Conservation (phyloP, 2,329 filamentous ascomycete genomes). For the Fusarium cicatricum region DNA sequence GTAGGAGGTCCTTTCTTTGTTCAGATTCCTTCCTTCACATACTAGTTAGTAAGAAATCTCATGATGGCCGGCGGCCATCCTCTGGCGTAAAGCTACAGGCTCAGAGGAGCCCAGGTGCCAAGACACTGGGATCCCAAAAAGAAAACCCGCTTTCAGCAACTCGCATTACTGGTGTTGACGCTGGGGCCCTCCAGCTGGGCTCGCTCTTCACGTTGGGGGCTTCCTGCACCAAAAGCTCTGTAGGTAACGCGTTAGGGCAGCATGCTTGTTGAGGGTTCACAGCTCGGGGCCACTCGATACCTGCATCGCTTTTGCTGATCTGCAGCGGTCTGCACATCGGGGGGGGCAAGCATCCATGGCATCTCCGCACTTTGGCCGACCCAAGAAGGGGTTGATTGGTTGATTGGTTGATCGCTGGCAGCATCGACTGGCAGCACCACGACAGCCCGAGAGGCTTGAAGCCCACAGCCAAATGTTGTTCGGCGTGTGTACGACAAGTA, state of each 20-base stretch:
- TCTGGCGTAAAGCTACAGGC: slow-evolving; percentile 7
- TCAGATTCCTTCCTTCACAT: not conserved
- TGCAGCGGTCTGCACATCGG: slow-evolving; percentile 33
- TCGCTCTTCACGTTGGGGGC: slow-evolving; percentile 26
- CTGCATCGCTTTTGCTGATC: slow-evolving; percentile 33
- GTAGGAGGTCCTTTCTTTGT: not conserved
- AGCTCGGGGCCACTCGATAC: slow-evolving; percentile 30
- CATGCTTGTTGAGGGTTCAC: slow-evolving; percentile 35
- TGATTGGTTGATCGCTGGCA: slow-evolving; percentile 15
- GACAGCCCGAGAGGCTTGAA: slow-evolving; percentile 2
- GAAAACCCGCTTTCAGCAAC: slow-evolving; percentile 33
- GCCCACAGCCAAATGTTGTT: slow-evolving; percentile 18
- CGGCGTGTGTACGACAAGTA: slow-evolving; percentile 18
- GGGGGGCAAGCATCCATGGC: not conserved
- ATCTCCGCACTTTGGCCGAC: slow-evolving; percentile 26
- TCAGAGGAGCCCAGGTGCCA: slow-evolving; percentile 11
- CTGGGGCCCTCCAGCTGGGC: slow-evolving; percentile 23
- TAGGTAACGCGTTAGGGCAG: slow-evolving; percentile 33
- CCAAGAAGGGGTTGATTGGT: slow-evolving; percentile 5
- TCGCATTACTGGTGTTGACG: slow-evolving; percentile 26
- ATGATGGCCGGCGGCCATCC: not conserved
- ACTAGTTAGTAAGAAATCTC: no score
- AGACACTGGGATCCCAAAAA: slow-evolving; percentile 5
- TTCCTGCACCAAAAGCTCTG: slow-evolving; percentile 29
- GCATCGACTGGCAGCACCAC: slow-evolving; percentile 2